These are phyloP conservation scores for Arthrocladium fulminans DNA, from an alignment of 2,329 filamentous ascomycete species.

Conservation along the genomic window DNA sequence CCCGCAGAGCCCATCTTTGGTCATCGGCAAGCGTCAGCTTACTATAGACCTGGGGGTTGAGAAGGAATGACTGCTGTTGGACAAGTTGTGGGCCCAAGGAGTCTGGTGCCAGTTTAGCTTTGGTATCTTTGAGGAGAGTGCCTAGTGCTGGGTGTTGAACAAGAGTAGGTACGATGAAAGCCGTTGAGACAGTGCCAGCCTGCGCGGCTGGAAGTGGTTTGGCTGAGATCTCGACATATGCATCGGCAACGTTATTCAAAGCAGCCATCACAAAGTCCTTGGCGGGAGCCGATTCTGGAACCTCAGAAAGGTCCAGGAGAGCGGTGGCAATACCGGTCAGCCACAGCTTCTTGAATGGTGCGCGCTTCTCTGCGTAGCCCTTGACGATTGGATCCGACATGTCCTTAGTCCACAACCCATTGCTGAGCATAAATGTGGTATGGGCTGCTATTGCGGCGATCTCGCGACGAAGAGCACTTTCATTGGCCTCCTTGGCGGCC, in stretches of 20 bases:
- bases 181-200: slow-evolving; percentile 69
- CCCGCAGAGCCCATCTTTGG: slow-evolving; percentile 63
- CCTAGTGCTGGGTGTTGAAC: slow-evolving; percentile 24
- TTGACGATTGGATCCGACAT: slow-evolving; percentile 66
- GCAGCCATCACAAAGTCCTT: slow-evolving; percentile 42
- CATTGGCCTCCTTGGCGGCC: slow-evolving; percentile 79
- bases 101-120: slow-evolving; percentile 30
- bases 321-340: slow-evolving; percentile 40
- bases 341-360: slow-evolving; percentile 70
- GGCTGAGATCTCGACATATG: slow-evolving; percentile 66
- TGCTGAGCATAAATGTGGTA: slow-evolving; percentile 52
- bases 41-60: slow-evolving; percentile 75
- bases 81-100: slow-evolving; percentile 56
- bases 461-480: slow-evolving; percentile 68
- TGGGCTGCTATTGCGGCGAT: slow-evolving; percentile 62
- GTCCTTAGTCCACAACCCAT: slow-evolving; percentile 55
- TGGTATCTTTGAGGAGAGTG: not conserved
- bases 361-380: slow-evolving; percentile 76
- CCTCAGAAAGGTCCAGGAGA: slow-evolving; percentile 12
- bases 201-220: slow-evolving; percentile 75
- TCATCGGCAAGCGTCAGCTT: slow-evolving; percentile 70
- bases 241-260: slow-evolving; percentile 47
- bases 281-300: slow-evolving; percentile 36
- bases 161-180: slow-evolving; percentile 44
- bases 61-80: slow-evolving; percentile 67